A percentile compares a stretch with the other conserved stretches of the same genome.
Evolutionary conservation across 2,329 filamentous ascomycete species (phyloP).

Genomic region (Hypomyces rosellus): DNA sequence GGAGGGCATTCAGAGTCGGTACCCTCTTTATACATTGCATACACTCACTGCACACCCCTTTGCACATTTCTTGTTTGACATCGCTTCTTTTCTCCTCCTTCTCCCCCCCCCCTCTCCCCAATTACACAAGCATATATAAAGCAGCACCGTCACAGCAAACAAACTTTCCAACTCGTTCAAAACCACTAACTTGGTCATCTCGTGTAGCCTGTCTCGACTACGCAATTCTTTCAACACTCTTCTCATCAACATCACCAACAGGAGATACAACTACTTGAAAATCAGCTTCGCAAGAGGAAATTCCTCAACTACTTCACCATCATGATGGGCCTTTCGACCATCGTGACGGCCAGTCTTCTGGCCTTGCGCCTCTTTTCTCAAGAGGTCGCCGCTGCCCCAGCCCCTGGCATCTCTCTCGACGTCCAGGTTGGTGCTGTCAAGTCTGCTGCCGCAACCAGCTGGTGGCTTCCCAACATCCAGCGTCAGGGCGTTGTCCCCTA

Average conservation of each 20-base stretch:
- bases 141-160: not conserved
- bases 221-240: not conserved
- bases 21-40: not conserved
- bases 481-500: slow-evolving; percentile 66
- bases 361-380: slow-evolving; percentile 37
- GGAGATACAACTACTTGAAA: slow-evolving; percentile 1
- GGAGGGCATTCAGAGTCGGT: slow-evolving; percentile 11
- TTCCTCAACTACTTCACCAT: slow-evolving; percentile 18
- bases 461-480: slow-evolving; percentile 66
- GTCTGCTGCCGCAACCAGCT: slow-evolving; percentile 38
- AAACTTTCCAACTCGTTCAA: not conserved
- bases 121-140: slow-evolving; percentile 2
- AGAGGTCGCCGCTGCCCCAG: slow-evolving; percentile 27
- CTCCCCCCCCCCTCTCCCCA: not conserved
- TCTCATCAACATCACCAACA: not conserved
- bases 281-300: not conserved
- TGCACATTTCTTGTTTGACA: not conserved
- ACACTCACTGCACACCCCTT: not conserved
- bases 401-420: slow-evolving; percentile 12
- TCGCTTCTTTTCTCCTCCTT: not conserved
- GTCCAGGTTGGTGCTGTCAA: slow-evolving; percentile 14
- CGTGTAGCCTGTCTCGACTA: slow-evolving; percentile 2
- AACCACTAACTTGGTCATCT: slow-evolving; percentile 5
- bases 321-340: slow-evolving; percentile 41
- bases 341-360: slow-evolving; percentile 37